Percentiles rank a stretch among this genome's conserved stretches.
phyloP scores from a whole-genome alignment of 1,139 yeast genomes.

The Debaryomyces sp. region DNA sequence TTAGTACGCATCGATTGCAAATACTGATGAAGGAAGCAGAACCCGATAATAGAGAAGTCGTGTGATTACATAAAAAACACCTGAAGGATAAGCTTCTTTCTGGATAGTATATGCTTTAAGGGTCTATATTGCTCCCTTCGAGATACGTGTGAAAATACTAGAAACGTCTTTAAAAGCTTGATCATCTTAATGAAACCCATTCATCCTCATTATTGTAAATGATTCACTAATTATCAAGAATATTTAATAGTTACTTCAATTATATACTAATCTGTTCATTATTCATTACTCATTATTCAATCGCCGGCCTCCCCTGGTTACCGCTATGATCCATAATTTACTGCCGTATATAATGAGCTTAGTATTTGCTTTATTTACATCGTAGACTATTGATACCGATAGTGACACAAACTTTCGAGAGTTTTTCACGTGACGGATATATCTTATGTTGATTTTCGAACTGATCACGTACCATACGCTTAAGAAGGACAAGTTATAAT shows the following conservation, averaged over 20 bases:
- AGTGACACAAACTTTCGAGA: neutral
- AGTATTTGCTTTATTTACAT: neutral
- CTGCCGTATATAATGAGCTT: neutral
- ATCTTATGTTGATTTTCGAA: neutral
- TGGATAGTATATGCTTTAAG: neutral
- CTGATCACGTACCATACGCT: neutral
- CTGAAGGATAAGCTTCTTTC: neutral
- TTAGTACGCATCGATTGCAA: neutral
- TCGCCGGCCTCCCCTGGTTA: too few species aligned
- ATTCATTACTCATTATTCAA: too few species aligned
- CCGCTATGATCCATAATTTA: too few species aligned
- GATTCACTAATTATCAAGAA: too few species aligned
- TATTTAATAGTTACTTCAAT: too few species aligned
- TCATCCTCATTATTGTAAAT: too few species aligned
- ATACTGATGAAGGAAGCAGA: neutral
- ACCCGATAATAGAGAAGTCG: neutral
- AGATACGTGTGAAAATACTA: neutral
- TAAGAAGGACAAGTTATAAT: neutral
- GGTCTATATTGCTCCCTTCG: neutral
- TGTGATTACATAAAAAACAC: neutral
- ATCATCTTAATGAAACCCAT: too few species aligned
- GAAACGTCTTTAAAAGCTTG: neutral
- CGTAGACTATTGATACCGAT: neutral
- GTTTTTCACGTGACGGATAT: constrained; percentile 1
- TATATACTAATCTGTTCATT: too few species aligned